Base-by-base conservation (phyloP, 805 yeast species). In the Candida pseudoglaebosa region DNA sequence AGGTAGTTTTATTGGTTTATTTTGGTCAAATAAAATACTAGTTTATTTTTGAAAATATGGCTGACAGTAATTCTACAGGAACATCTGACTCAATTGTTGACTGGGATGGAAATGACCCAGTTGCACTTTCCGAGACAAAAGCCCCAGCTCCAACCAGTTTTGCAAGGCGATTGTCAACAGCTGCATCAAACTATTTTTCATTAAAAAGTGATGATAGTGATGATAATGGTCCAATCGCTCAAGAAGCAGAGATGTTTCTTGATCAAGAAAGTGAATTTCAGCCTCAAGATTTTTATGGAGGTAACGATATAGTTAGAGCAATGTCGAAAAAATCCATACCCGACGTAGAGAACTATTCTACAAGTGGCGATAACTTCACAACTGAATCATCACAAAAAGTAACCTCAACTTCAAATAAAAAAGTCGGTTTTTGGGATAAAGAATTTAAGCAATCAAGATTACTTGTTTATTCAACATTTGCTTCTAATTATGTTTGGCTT, bases 381-480 rank as follows among this genome's bases (percentile, higher is more conserved):
- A 13, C 12, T 26, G 15, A 13, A n/a, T n/a, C n/a, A n/a, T n/a
- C n/a, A n/a, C n/a, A n/a, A n/a, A n/a, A n/a, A n/a, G n/a, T n/a
- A n/a, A 26, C 24, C 5, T 32, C 34, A 5, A 32, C 34, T 5
- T 32, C 34, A 19, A 32, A 26, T 9, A 39, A 31, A 44, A 59
- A 39, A 32, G 53, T 39, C 46, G 62, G 34, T 9, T 53, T 50
- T 40, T 60, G 65, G 64, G 64, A 59, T 38, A 41, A 49, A 36
- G 61, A 50, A 16, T 58, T 57, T 44, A 48, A 46, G 24, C 45
- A 49, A 4, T 52, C 52, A 12, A 43, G 65, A 30, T 45, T 49
- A 28, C 37, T 46, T 5, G 55, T 61, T 21, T 26, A 46, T 14
- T 24, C 45, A 15, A 53, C 61, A 2, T 49, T 57, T 34, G 32